phyloP scores from a whole-genome alignment of 495 filamentous ascomycete species.

The Penicillium roqueforti region DNA sequence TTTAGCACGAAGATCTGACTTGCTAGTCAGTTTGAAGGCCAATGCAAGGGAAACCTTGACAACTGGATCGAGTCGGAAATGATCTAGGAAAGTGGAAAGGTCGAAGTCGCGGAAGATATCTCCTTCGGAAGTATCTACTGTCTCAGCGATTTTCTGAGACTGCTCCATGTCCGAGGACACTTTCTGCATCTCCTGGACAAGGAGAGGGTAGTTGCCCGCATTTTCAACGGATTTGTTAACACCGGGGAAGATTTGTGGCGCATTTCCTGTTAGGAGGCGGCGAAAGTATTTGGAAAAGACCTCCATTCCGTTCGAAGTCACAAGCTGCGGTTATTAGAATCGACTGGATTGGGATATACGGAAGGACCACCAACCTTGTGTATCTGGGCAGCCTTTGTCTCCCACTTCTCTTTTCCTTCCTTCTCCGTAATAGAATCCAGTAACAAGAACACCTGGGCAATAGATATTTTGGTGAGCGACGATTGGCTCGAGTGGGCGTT shows the following conservation, averaged over 20 bases:
- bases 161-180: constrained; percentile 73
- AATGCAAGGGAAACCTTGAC: constrained; percentile 85
- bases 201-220: constrained; percentile 72
- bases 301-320: constrained; percentile 96
- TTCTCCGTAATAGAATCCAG: constrained; percentile 92
- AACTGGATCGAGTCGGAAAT: constrained; percentile 85
- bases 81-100: constrained; percentile 83
- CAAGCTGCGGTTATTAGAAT: constrained; percentile 54
- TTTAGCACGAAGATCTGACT: constrained; percentile 80
- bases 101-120: constrained; percentile 95
- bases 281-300: constrained; percentile 89
- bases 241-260: constrained; percentile 77
- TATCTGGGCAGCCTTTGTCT: constrained; percentile 84
- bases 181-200: constrained; percentile 82
- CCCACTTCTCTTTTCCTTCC: constrained; percentile 87
- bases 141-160: constrained; percentile 85
- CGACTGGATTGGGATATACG: background rate
- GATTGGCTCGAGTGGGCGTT: constrained; percentile 46
- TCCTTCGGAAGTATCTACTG: constrained; percentile 78
- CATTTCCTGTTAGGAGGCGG: constrained; percentile 79
- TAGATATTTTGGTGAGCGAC: constrained; percentile 73
- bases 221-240: constrained; percentile 65
- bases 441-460: constrained; percentile 90
- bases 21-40: constrained; percentile 76
- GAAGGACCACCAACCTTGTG: constrained; percentile 63